A percentile compares a stretch with the other conserved stretches of the same genome.
phyloP scores from a whole-genome alignment of 495 filamentous ascomycete species.

The Cercophora samala region DNA sequence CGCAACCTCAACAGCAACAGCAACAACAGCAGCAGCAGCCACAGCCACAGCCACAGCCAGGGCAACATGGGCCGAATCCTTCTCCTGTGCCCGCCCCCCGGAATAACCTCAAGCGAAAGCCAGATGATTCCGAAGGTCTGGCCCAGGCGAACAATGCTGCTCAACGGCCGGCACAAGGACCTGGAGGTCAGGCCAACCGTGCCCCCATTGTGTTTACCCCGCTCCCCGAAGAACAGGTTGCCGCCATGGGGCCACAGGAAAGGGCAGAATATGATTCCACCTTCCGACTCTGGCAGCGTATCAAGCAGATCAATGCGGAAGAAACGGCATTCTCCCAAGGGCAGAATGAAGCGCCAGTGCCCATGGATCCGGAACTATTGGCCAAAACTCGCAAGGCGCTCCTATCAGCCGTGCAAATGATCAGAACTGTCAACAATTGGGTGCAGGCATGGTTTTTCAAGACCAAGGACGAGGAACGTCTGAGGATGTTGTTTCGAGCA shows the following conservation, averaged over 20 bases:
- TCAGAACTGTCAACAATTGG: slow-evolving; percentile 38
- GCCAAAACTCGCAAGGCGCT: slow-evolving; percentile 35
- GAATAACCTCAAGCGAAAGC: slow-evolving; percentile 52
- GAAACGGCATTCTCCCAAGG: neutral
- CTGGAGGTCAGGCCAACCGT: neutral
- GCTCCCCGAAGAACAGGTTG: slow-evolving; percentile 9
- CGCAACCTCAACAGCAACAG: slow-evolving; percentile 17
- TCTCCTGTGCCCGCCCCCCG: slow-evolving; percentile 29
- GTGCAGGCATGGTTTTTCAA: slow-evolving; percentile 38
- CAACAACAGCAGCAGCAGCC: slow-evolving; percentile 14
- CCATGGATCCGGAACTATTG: neutral
- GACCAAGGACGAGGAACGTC: slow-evolving; percentile 42
- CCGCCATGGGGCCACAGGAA: neutral
- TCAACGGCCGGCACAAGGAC: slow-evolving; percentile 27
- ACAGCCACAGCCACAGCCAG: slow-evolving; percentile 16
- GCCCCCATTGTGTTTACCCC: neutral
- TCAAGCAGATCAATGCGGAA: neutral
- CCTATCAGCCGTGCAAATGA: slow-evolving; percentile 24
- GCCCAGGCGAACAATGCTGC: slow-evolving; percentile 42
- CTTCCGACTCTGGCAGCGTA: neutral
- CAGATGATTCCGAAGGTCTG: slow-evolving; percentile 62
- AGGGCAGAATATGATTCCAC: neutral
- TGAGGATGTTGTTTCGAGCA: slow-evolving; percentile 43
- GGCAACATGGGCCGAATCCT: slow-evolving; percentile 20
- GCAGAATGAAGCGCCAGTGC: slow-evolving; percentile 6